These are phyloP conservation scores for Selenicereus undatus DNA, from an alignment of 148 eudicot genomes.

Conservation along the genomic window DNA sequence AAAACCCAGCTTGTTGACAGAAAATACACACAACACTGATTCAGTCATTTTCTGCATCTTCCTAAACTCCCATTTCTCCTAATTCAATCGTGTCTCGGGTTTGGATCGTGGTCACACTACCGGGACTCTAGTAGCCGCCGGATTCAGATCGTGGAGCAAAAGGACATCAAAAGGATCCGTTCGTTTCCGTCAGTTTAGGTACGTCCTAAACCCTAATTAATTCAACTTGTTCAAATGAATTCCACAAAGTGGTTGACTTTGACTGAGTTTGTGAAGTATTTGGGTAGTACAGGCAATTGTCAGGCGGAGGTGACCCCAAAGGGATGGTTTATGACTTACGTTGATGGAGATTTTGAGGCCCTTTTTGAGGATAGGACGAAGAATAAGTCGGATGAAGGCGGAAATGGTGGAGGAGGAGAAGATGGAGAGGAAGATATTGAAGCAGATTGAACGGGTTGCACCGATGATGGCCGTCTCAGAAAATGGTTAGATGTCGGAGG, in stretches of 20 bases:
- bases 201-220: too few relatives aligned
- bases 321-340: conserved; percentile 87
- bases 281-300: conserved; percentile 75
- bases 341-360: conserved; percentile 84
- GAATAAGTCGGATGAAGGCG: conserved; percentile 65
- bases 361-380: conserved; percentile 78
- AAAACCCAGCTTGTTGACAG: too few relatives aligned
- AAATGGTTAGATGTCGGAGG: not conserved
- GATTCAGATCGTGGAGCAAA: too few relatives aligned
- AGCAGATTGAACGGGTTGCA: conserved; percentile 76
- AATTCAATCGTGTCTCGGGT: too few relatives aligned
- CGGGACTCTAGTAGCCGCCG: too few relatives aligned
- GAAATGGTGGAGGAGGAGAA: conserved; percentile 89
- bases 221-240: conserved; percentile 94
- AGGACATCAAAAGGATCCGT: too few relatives aligned
- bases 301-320: conserved; percentile 86
- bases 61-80: too few relatives aligned
- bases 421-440: conserved; percentile 70
- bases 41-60: too few relatives aligned
- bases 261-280: conserved; percentile 78
- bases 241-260: conserved; percentile 84
- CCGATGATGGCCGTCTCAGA: conserved; percentile 25
- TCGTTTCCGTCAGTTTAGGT: too few relatives aligned
- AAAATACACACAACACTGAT: too few relatives aligned
- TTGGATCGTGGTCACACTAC: too few relatives aligned